Percentiles rank a stretch among this genome's conserved stretches.
Conservation (phyloP, 192 early-diverging fungal genomes). For the Gonapodya sp. region DNA sequence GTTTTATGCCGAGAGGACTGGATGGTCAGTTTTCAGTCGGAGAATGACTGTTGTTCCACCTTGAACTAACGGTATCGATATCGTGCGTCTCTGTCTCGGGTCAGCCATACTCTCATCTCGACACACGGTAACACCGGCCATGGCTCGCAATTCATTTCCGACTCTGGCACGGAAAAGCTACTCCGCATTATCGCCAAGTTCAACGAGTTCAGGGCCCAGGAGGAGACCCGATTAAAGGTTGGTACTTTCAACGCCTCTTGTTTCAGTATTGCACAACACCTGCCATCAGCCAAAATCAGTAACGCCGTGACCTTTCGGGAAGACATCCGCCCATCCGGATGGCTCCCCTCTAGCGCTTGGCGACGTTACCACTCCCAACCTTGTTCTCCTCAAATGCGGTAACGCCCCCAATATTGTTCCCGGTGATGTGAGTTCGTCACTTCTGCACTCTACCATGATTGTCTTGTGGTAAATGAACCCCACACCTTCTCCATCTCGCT, state of each 20-base stretch:
- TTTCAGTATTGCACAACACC: constrained; percentile 44
- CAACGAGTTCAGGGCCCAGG: constrained; percentile 54
- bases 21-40: constrained; percentile 54
- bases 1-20: constrained; percentile 75
- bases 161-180: not conserved
- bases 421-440: constrained; percentile 24
- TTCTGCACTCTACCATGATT: constrained; percentile 42
- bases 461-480: constrained; percentile 65
- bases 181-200: constrained; percentile 51
- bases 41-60: not conserved
- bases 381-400: constrained; percentile 49
- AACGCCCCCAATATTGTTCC: constrained; percentile 62
- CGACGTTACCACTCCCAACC: constrained; percentile 75
- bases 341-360: constrained; percentile 52
- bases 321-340: constrained; percentile 25
- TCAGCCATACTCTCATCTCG: constrained; percentile 37
- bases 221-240: constrained; percentile 44
- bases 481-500: constrained; percentile 49
- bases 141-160: constrained; percentile 66
- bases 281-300: constrained; percentile 33
- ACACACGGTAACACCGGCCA: constrained; percentile 70
- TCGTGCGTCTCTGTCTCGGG: not conserved
- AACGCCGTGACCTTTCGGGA: too few species aligned
- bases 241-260: constrained; percentile 41
- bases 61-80: not conserved